A percentile compares a stretch with the other conserved stretches of the same genome.
Conservation (phyloP, 1,139 yeast species). For the Blastobotrys illinoisensis region DNA sequence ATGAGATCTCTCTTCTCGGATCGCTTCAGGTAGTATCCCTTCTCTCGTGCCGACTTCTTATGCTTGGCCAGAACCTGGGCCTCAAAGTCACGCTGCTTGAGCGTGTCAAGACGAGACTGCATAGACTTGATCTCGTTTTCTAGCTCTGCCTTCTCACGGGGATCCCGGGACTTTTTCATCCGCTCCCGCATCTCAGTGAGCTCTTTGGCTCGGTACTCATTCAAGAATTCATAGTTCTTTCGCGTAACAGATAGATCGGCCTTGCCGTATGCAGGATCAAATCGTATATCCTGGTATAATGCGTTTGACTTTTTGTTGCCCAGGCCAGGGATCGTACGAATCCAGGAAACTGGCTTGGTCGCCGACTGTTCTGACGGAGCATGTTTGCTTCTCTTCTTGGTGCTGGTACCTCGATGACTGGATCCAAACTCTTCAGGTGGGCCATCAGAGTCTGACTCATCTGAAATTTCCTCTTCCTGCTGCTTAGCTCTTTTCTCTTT, state of each 20-base stretch:
- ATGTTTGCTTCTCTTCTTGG: constrained; percentile 46
- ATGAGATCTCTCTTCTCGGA: constrained; percentile 76
- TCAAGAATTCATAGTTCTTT: constrained; percentile 75
- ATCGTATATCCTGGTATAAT: constrained; percentile 72
- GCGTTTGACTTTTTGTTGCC: constrained; percentile 36
- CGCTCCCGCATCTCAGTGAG: constrained; percentile 53
- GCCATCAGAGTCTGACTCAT: constrained; percentile 18
- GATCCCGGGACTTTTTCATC: constrained; percentile 52
- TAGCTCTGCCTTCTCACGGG: constrained; percentile 51
- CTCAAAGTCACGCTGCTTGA: constrained; percentile 73
- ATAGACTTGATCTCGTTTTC: constrained; percentile 41
- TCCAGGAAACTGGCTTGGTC: constrained; percentile 61
- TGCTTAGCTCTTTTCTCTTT: not conserved
- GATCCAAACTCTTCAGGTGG: constrained; percentile 20
- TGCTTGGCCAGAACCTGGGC: constrained; percentile 48
- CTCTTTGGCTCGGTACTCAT: constrained; percentile 76
- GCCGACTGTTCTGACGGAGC: constrained; percentile 76
- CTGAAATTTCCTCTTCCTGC: not conserved
- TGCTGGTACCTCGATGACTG: constrained; percentile 6
- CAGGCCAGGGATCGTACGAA: constrained; percentile 73
- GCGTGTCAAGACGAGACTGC: constrained; percentile 69
- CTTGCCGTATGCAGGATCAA: constrained; percentile 84
- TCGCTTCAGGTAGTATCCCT: constrained; percentile 61
- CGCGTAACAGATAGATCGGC: constrained; percentile 62
- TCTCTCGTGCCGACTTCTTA: constrained; percentile 44